Evolutionary conservation across 768 basidiomycete genomes (phyloP), one percentile per base, ranked within the genome.

Genomic region (Xanthoconium stramineum): DNA sequence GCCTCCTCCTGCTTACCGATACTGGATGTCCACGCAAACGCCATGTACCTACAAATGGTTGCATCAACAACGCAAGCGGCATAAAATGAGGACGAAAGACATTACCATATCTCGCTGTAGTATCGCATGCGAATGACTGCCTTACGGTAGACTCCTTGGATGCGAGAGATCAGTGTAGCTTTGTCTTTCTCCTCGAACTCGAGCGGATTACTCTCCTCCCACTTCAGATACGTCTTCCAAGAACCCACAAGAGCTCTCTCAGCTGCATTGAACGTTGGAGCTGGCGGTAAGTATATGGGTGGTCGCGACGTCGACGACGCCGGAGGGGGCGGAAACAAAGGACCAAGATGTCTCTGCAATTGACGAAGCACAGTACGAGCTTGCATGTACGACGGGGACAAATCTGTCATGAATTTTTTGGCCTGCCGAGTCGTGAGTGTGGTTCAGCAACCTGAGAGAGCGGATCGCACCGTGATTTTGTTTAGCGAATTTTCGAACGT

Each of bases 371-470:
- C 87, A 0, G 90, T 88, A 14, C 94, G 86, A 0, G 97, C 96
- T 66, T 96, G 94, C 91, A 98, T 95, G 69, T 98, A 89, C 3
- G 88, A 83, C 7, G 94, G 91, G 3, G 91, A 90, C n/a, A 92
- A 80, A 72, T 98, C 95, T 53, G 84, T 79, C 76, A 98, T 85
- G 73, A 98, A 95, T 68, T 98, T 97, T 72, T 98, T 98, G 14
- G 96, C 94, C 87, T 88, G 60, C 2, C 20, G 4, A 6, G 15
- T 36, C 6, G 35, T 74, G 24, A 70, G 60, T 39, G 29, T 28
- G 50, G 29, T 29, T 30, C 19, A 5, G 33, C 10, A 10, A 29
- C 30, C 14, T 17, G 7, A 20, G 32, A 35, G 50, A 56, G 17
- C 12, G 15, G 14, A 49, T 64, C 82, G 55, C 40, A 83, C 85